Evolutionary conservation across 805 yeast species (phyloP), one percentile per base, ranked within the genome.

Genomic region (Candida cerambycidarum): DNA sequence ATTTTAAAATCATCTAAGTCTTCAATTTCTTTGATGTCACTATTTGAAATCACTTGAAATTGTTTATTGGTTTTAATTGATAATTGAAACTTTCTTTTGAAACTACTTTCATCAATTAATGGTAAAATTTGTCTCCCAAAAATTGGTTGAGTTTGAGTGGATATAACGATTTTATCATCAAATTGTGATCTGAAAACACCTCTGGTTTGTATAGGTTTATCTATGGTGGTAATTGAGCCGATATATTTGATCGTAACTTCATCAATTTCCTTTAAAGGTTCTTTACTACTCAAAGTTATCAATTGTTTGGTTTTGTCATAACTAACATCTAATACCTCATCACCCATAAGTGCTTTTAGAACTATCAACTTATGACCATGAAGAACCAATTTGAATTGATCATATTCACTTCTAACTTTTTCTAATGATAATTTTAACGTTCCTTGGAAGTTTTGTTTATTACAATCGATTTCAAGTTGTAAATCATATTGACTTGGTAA

Each of bases 91-190:
- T 76, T 68, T 4, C 79, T 71, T 54, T 82, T 84, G 24, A 63
- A 59, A n/a, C 65, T 53, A 5, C 80, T 71, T 52, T 84, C 89
- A 58, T 85, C 93, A 10, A 85, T 54, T 52, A 84, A 78, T 2
- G 95, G 95, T 53, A 81, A 81, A 10, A 85, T 74, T 37, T 57
- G 55, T 50, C 83, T 69, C 3, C 89, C 83, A 48, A 73, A 82
- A 13, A 71, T 69, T 0, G 93, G 89, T 56, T 85, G 90, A 32
- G 80, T 72, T 54, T 86, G 93, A 1, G 93, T 83, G 0, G 89
- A 81, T 24, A 85, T 55, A 10, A 42, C 17, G n/a, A 24, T 13
- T 5, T 30, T 21, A 13, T 16, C 32, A 23, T 31, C 23, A 29
- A 23, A 19, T 14, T 19, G 44, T 16, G 43, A 42, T 32, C 42